Evolutionary conservation across 2,329 filamentous ascomycete genomes (phyloP).

Genomic region (Hypocrella siamensis): DNA sequence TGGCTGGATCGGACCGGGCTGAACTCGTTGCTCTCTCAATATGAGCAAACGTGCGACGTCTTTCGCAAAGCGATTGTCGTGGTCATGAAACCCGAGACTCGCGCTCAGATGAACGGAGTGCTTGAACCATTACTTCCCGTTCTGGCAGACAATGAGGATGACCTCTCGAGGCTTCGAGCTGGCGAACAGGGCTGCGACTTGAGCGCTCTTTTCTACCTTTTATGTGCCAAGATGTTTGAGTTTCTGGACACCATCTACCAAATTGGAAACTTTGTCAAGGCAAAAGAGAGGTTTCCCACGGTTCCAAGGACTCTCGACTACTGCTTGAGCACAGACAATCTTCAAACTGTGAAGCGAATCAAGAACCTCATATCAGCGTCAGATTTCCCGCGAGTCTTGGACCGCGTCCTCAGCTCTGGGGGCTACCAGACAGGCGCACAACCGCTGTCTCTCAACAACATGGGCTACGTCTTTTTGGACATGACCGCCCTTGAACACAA

Average conservation of each 20-base stretch:
- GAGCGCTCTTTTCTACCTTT: constrained; percentile 8
- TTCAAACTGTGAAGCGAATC: constrained; percentile 8
- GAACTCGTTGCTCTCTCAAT: constrained; percentile 9
- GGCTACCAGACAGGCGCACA: neutral
- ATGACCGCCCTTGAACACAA: constrained; percentile 12
- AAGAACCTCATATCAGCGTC: constrained; percentile 13
- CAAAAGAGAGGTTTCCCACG: constrained; percentile 8
- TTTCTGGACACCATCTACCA: constrained; percentile 12
- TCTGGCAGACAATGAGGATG: constrained; percentile 8
- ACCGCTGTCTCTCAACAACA: constrained; percentile 9
- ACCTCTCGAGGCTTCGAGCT: constrained; percentile 6
- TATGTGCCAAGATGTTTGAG: constrained; percentile 8
- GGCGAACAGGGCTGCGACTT: constrained; percentile 8
- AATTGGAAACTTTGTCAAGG: constrained; percentile 12
- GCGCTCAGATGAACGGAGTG: constrained; percentile 11
- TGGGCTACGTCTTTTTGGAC: constrained; percentile 13
- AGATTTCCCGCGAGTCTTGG: constrained; percentile 10
- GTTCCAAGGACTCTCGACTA: constrained; percentile 11
- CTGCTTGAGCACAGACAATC: constrained; percentile 4
- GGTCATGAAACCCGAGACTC: constrained; percentile 6
- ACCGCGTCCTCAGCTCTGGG: constrained; percentile 8
- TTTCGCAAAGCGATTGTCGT: constrained; percentile 9
- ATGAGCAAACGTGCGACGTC: constrained; percentile 9
- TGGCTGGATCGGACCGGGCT: constrained; percentile 13
- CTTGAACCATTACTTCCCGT: constrained; percentile 9